phyloP scores from a whole-genome alignment of 306 rosid species.

The Medicago lupulina region DNA sequence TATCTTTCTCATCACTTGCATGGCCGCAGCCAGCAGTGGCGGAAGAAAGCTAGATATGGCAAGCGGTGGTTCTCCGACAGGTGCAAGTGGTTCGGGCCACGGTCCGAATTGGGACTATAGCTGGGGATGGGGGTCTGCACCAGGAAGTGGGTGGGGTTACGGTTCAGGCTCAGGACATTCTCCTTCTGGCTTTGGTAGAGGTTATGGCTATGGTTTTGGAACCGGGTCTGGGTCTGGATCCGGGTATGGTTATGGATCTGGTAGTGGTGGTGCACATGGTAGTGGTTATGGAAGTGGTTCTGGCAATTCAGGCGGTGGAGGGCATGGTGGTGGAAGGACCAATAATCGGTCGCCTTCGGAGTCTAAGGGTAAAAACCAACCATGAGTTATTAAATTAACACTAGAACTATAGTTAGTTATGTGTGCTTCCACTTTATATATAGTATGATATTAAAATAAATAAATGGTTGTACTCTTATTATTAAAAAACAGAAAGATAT shows the following conservation, averaged over 20 bases:
- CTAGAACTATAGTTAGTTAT: slow-evolving; percentile 7
- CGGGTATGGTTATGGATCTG: slow-evolving; percentile 67
- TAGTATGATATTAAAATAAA: slow-evolving; percentile 3
- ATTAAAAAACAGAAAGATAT: neutral
- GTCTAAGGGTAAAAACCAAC: slow-evolving; percentile 38
- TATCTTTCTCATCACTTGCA: slow-evolving; percentile 45
- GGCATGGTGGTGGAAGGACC: slow-evolving; percentile 54
- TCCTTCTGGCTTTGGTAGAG: slow-evolving; percentile 60
- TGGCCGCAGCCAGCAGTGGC: neutral
- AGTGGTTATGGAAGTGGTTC: slow-evolving; percentile 67
- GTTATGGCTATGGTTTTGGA: slow-evolving; percentile 71
- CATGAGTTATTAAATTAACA: slow-evolving; percentile 45
- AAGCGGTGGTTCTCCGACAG: slow-evolving; percentile 49
- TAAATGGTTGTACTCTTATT: slow-evolving; percentile 5
- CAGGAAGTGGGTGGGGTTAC: slow-evolving; percentile 75
- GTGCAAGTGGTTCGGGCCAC: slow-evolving; percentile 66
- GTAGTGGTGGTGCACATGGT: slow-evolving; percentile 60
- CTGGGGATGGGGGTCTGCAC: slow-evolving; percentile 91
- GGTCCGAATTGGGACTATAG: slow-evolving; percentile 77
- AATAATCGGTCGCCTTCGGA: slow-evolving; percentile 29
- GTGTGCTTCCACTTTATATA: slow-evolving; percentile 11
- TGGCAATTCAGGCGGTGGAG: slow-evolving; percentile 63
- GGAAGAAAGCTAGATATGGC: slow-evolving; percentile 52
- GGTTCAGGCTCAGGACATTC: slow-evolving; percentile 84
- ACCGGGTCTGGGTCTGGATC: slow-evolving; percentile 64